These are phyloP conservation scores for Hamamelis virginiana DNA, from an alignment of 164 flowering plant genomes.

Conservation along the genomic window DNA sequence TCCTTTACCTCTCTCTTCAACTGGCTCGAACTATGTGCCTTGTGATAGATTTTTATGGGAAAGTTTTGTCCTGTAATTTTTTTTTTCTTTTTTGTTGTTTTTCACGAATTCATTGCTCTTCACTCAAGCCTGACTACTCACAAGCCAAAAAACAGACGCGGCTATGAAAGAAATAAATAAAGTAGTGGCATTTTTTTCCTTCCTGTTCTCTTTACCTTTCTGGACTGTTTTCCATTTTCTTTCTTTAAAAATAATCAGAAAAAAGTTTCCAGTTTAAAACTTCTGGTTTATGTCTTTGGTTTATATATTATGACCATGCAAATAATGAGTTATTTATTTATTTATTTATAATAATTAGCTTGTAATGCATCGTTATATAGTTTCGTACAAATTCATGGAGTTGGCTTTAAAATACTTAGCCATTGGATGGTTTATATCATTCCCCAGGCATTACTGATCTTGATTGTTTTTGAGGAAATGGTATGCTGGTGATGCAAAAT, in stretches of 20 bases:
- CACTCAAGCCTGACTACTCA: neutral
- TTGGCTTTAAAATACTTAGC: too few species aligned
- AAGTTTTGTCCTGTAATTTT: neutral
- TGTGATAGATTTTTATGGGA: neutral
- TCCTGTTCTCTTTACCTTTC: neutral
- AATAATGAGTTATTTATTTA: too few species aligned
- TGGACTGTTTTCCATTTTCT: neutral
- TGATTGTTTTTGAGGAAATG: too few species aligned
- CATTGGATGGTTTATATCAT: too few species aligned
- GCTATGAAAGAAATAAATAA: neutral
- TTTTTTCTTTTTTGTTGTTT: neutral
- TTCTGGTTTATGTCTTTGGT: neutral
- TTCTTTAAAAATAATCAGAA: neutral
- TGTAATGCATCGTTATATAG: too few species aligned
- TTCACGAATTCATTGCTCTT: neutral
- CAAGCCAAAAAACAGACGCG: neutral
- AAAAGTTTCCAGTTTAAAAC: neutral
- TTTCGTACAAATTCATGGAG: too few species aligned
- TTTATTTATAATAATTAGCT: too few species aligned
- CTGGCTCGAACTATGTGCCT: neutral
- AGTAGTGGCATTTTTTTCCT: neutral
- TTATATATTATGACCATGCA: too few species aligned
- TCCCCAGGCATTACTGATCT: too few species aligned
- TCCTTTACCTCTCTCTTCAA: neutral
- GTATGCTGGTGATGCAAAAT: too few species aligned